A percentile compares a stretch with the other conserved stretches of the same genome.
Evolutionary conservation across 495 filamentous ascomycete genomes (phyloP).

Genomic region (Penicillium nucicola): DNA sequence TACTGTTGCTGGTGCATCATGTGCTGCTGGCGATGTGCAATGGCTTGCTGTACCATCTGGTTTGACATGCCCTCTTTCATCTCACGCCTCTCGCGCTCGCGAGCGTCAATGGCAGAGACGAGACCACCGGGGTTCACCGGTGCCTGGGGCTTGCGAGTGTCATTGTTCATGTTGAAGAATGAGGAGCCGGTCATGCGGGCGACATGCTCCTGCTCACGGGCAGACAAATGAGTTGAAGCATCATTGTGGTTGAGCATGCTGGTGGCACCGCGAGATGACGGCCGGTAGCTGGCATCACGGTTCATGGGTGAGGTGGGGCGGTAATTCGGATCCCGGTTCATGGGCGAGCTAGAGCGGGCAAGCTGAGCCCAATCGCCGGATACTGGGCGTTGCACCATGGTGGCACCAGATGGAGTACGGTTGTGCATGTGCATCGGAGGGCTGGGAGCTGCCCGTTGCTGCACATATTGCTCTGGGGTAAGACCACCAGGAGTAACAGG

Average conservation of each 20-base stretch:
- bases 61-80: conserved; percentile 69
- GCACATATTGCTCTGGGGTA: conserved; percentile 80
- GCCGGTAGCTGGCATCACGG: conserved; percentile 44
- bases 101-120: conserved; percentile 71
- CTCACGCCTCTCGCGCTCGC: conserved; percentile 70
- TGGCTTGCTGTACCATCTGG: conserved; percentile 75
- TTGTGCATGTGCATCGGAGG: conserved; percentile 53
- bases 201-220: conserved; percentile 91
- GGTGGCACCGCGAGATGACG: conserved; percentile 48
- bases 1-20: conserved; percentile 38
- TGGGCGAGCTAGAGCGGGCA: conserved; percentile 40
- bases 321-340: conserved; percentile 40
- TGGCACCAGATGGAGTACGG: conserved; percentile 51
- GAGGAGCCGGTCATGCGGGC: conserved; percentile 83
- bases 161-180: conserved; percentile 65
- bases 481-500: conserved; percentile 44
- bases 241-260: conserved; percentile 48
- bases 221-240: conserved; percentile 68
- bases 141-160: conserved; percentile 47
- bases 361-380: conserved; percentile 58
- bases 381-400: conserved; percentile 38
- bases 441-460: conserved; percentile 67
- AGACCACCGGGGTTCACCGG: conserved; percentile 41
- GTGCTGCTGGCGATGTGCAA: conserved; percentile 62
- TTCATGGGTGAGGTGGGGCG: conserved; percentile 42